phyloP scores from a whole-genome alignment of 202 grass and related monocot genomes.

The Eragrostis tef region DNA sequence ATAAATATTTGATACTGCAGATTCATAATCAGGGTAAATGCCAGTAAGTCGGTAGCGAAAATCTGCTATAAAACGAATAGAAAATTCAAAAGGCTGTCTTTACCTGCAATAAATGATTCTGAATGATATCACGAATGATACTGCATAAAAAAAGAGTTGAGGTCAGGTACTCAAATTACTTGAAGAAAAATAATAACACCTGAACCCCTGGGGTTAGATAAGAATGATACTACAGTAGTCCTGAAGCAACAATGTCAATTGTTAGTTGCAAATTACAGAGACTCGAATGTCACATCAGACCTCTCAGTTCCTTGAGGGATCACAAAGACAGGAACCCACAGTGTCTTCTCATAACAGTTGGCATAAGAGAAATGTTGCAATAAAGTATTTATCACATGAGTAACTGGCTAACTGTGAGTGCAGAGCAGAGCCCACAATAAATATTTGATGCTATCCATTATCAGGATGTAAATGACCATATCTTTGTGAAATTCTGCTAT shows the following conservation, averaged over 20 bases:
- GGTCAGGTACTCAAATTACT: slow-evolving; percentile 43
- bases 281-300: slow-evolving; percentile 26
- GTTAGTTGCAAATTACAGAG: too few species aligned
- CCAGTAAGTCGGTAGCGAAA: background rate
- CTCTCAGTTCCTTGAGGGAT: slow-evolving; percentile 35
- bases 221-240: too few species aligned
- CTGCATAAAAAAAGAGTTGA: slow-evolving; percentile 58
- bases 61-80: background rate
- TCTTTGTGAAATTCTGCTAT: background rate
- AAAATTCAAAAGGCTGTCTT: background rate
- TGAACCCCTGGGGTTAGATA: too few species aligned
- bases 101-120: slow-evolving; percentile 98
- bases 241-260: too few species aligned
- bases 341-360: slow-evolving; percentile 16
- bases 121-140: slow-evolving; percentile 98
- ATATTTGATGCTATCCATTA: slow-evolving; percentile 36
- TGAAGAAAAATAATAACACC: too few species aligned
- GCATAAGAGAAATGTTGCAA: background rate
- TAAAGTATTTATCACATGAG: slow-evolving; percentile 23
- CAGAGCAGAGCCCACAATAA: background rate
- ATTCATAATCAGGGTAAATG: slow-evolving; percentile 1
- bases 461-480: background rate
- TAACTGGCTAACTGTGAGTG: background rate
- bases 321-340: background rate
- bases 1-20: slow-evolving; percentile 31